Base-by-base conservation (phyloP, 352 stramenopile species). In the Globisporangium ultimum region DNA sequence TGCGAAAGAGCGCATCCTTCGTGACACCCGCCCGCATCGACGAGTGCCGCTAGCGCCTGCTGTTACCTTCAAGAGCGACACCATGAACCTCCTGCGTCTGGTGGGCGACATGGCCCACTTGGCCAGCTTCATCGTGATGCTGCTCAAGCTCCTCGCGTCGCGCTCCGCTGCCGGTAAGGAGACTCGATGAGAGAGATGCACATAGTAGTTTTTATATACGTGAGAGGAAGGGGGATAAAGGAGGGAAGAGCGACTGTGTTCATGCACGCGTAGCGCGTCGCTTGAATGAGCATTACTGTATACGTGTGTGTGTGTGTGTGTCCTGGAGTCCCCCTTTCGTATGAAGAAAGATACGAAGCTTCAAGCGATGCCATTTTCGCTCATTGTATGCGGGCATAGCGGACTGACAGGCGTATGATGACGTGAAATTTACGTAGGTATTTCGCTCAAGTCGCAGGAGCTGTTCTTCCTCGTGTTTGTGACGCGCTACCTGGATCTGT, bases 401-500 rank as follows among this genome's bases (percentile, higher is more conserved):
- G 6, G 5, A 5, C 28, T 36, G 28, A 36, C 28, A 36, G 28
- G 28, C 55, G 32, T 66, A 9, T 13, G 4, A 0, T 9, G 40
- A 0, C n/a, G 11, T 28, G 24, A 6, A 5, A 12, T 18, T 40
- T n/a, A 18, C 17, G 55, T 70, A 97, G 97, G 97, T 53, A 98
- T 99, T 63, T 99, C 96, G 40, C 87, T 99, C 45, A 98, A 99
- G 78, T 98, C 97, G 50, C 97, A 99, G 72, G 97, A 99, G 75
- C 93, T 99, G 32, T 99, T 99, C 79, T 93, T 99, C 61, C 66
- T 99, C 12, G 97, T 99, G 36, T 99, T 99, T 68, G 65, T 99
- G 14, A 98, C 95, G 20, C 92, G 90, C 48, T 99, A 99, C 80
- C 70, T 99, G 52, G 98, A 99, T 65, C 80, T 99, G 8, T 99